These are phyloP conservation scores for Xylariaceae sp. DNA, from an alignment of 2,329 filamentous ascomycete genomes.

Conservation along the genomic window DNA sequence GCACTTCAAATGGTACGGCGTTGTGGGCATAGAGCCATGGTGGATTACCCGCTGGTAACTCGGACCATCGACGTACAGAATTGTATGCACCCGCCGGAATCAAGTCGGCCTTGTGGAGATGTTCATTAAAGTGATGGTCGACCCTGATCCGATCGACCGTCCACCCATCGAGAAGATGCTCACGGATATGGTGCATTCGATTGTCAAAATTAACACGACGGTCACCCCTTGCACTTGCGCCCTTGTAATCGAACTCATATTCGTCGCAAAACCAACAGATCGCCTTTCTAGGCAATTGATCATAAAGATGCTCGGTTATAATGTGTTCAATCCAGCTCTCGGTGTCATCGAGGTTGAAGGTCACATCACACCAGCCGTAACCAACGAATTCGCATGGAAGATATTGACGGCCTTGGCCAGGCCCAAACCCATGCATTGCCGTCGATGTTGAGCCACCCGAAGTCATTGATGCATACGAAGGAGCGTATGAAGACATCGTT, in stretches of 20 bases:
- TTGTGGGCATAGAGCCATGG: background rate
- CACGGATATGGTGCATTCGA: slow-evolving; percentile 48
- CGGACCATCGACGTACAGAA: background rate
- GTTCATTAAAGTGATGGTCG: slow-evolving; percentile 85
- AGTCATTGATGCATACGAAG: no score
- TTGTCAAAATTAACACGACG: slow-evolving; percentile 28
- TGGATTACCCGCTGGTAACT: slow-evolving; percentile 8
- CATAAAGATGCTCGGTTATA: slow-evolving; percentile 32
- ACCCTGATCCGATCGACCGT: slow-evolving; percentile 61
- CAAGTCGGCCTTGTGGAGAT: slow-evolving; percentile 35
- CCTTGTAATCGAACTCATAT: slow-evolving; percentile 26
- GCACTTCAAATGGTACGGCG: background rate
- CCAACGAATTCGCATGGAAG: slow-evolving; percentile 45
- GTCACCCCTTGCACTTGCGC: background rate
- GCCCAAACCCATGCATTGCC: no score
- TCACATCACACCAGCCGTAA: slow-evolving; percentile 32
- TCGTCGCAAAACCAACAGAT: slow-evolving; percentile 51
- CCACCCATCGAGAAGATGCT: slow-evolving; percentile 36
- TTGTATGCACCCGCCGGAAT: slow-evolving; percentile 11
- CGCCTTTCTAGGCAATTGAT: slow-evolving; percentile 32
- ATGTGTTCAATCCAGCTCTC: slow-evolving; percentile 47
- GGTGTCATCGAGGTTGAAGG: slow-evolving; percentile 37
- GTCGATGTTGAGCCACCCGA: no score
- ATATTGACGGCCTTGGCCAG: background rate
- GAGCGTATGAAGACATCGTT: no score